Evolutionary conservation across 2,329 filamentous ascomycete species (phyloP).

Genomic region (Diaporthe vexans): DNA sequence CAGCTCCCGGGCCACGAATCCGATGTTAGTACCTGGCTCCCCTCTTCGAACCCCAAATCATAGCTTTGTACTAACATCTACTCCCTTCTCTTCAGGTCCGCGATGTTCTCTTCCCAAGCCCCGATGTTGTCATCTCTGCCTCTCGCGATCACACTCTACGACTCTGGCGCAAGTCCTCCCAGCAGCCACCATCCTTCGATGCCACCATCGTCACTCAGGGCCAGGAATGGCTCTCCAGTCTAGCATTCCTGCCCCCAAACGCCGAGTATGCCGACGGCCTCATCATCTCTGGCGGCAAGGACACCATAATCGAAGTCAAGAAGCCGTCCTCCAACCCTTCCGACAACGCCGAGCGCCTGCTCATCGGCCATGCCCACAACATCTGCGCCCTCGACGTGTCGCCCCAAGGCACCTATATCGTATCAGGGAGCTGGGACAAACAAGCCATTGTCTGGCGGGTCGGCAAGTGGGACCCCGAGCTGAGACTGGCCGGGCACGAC

Average conservation of each 20-base stretch:
- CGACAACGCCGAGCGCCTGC: slow-evolving; percentile 86
- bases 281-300: slow-evolving; percentile 89
- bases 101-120: slow-evolving; percentile 82
- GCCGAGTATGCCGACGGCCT: slow-evolving; percentile 81
- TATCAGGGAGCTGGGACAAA: slow-evolving; percentile 95
- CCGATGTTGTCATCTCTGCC: slow-evolving; percentile 82
- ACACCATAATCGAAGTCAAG: slow-evolving; percentile 92
- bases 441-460: slow-evolving; percentile 89
- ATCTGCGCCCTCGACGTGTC: slow-evolving; percentile 89
- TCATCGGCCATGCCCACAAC: slow-evolving; percentile 89
- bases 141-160: slow-evolving; percentile 94
- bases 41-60: background rate
- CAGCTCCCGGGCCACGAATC: slow-evolving; percentile 90
- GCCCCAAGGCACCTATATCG: slow-evolving; percentile 78
- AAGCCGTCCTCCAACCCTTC: slow-evolving; percentile 75
- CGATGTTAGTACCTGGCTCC: slow-evolving; percentile 77
- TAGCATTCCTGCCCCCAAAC: slow-evolving; percentile 82
- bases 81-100: slow-evolving; percentile 75
- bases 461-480: slow-evolving; percentile 85
- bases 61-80: slow-evolving; percentile 23
- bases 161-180: slow-evolving; percentile 79
- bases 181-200: slow-evolving; percentile 77
- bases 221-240: slow-evolving; percentile 87
- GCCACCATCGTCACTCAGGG: slow-evolving; percentile 84
- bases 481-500: slow-evolving; percentile 81